Evolutionary conservation across 2,329 filamentous ascomycete species (phyloP).

Genomic region (Orbilia quercus): DNA sequence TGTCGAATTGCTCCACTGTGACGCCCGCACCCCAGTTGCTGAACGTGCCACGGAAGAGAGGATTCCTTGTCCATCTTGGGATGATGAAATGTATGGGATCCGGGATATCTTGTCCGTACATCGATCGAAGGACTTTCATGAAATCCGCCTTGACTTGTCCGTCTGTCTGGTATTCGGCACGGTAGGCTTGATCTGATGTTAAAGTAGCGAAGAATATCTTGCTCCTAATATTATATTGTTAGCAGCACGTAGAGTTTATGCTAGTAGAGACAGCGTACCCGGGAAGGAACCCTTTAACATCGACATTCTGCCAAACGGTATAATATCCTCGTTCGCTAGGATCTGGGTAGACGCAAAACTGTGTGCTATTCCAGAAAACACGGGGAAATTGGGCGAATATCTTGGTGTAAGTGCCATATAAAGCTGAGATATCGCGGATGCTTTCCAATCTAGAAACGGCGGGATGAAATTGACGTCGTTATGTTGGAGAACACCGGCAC

Average conservation of each 20-base stretch:
- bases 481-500: constrained; percentile 74
- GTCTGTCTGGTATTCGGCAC: constrained; percentile 71
- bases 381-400: constrained; percentile 77
- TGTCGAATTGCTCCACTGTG: constrained; percentile 57
- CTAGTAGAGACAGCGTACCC: constrained; percentile 63
- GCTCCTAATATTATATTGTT: constrained; percentile 21
- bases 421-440: constrained; percentile 72
- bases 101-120: constrained; percentile 72
- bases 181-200: constrained; percentile 69
- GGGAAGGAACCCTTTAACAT: constrained; percentile 69
- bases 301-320: constrained; percentile 74
- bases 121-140: constrained; percentile 70
- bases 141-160: constrained; percentile 70
- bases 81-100: constrained; percentile 73
- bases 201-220: constrained; percentile 76
- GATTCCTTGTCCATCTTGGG: constrained; percentile 68
- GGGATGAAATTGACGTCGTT: constrained; percentile 71
- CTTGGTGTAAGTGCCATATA: constrained; percentile 78
- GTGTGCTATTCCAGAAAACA: constrained; percentile 73
- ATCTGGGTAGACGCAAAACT: constrained; percentile 69
- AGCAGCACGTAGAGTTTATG: not conserved
- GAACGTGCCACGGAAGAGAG: constrained; percentile 57
- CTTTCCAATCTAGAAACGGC: constrained; percentile 73
- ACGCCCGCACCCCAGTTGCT: constrained; percentile 58
- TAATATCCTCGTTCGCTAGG: constrained; percentile 67